Percentiles rank a stretch among this genome's conserved stretches.
Conservation (phyloP, 208 protist genomes). For the Strigomonas galati region DNA sequence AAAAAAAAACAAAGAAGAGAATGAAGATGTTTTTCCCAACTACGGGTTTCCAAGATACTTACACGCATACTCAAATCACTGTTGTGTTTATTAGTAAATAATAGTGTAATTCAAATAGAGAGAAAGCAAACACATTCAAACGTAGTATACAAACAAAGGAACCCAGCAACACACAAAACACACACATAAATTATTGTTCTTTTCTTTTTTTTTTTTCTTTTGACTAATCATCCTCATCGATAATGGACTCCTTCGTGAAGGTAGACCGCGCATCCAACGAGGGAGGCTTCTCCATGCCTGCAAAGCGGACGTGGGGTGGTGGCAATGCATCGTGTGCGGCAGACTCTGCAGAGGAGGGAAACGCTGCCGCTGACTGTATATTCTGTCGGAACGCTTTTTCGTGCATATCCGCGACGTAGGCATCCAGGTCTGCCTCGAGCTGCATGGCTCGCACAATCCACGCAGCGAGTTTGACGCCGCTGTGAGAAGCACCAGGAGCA, state of each 20-base stretch:
- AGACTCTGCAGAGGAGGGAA: slow-evolving; percentile 1
- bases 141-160: slow-evolving; percentile 5
- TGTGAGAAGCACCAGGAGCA: no score
- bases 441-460: slow-evolving; percentile 3
- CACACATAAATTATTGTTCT: slow-evolving; percentile 19
- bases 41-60: no score
- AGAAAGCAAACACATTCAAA: slow-evolving; percentile 12
- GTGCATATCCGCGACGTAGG: neutral
- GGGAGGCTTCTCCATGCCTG: slow-evolving; percentile 71
- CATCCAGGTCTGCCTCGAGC: neutral
- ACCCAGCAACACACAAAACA: slow-evolving; percentile 12
- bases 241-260: slow-evolving; percentile 84
- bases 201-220: no score
- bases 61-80: no score
- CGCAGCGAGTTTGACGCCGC: neutral
- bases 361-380: neutral
- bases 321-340: slow-evolving; percentile 16
- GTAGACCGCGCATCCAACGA: slow-evolving; percentile 68
- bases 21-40: neutral
- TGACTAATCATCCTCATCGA: slow-evolving; percentile 77
- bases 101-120: neutral
- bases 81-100: no score
- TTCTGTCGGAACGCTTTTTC: neutral
- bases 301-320: slow-evolving; percentile 67
- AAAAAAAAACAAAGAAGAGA: slow-evolving; percentile 14